Base-by-base conservation (phyloP, 164 flowering plant genomes). In the Liriodendron chinense region DNA sequence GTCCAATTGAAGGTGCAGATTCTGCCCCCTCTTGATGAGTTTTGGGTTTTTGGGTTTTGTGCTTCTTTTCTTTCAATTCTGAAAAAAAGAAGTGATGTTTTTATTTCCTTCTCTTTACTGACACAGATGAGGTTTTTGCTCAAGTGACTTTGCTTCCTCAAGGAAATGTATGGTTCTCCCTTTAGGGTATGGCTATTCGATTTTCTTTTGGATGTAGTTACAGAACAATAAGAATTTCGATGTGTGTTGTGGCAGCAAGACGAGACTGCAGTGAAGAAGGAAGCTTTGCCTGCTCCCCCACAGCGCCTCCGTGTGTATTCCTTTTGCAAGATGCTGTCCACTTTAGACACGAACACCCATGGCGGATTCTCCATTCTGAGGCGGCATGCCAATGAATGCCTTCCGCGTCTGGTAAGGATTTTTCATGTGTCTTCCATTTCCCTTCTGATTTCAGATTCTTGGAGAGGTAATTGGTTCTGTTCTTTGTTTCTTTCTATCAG, bases 311-410 rank as follows among this genome's bases (percentile, higher is more conserved):
- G 82, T 26, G 97, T 91, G 43, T 98, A 90, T 85, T 92, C 99
- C 1, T 96, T 96, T 71, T 96, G 99, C 72, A 96, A 94, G 85
- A 96, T 97, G 1, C 83, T 96, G 68, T 92, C 99, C 4, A 97
- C 97, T 1, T 95, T 98, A 0, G 99, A 95, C 79, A 95, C 99
- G 0, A 93, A 97, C 79, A 95, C 99, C 14, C 99, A 96, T 79
- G 99, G 99, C 50, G 99, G 99, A 21, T 96, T 96, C 82, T 96
- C 99, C 0, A 97, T 96, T 25, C 80, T 94, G 59, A 86, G 94
- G 72, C 89, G 99, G 18, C 99, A 96, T 78, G 99, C 99, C 0
- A 98, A 96, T 79, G 99, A 93, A 75, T 96, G 99, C 76, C 90
- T 96, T 1, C 99, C 99, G 0, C 96, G 89, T 5, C 74, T 96